phyloP scores from a whole-genome alignment of 176 grass and related monocot genomes.

The Oryza nivara region DNA sequence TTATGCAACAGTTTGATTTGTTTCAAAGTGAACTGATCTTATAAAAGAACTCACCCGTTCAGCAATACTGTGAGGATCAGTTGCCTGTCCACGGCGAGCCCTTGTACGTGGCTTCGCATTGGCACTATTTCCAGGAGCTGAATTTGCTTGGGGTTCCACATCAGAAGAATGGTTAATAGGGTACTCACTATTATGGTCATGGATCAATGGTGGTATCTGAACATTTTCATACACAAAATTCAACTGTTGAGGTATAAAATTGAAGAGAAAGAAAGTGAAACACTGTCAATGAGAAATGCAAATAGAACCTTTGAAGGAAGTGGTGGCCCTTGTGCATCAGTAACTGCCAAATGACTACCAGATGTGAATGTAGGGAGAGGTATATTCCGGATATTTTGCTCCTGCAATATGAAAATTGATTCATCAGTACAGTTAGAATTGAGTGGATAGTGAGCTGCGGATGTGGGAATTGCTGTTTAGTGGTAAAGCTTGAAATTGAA shows the following conservation, averaged over 20 bases:
- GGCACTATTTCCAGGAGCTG: constrained; percentile 38
- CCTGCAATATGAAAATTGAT: constrained; percentile 47
- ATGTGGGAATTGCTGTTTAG: constrained; percentile 6
- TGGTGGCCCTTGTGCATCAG: constrained; percentile 38
- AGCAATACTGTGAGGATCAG: constrained; percentile 90
- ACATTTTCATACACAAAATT: constrained; percentile 12
- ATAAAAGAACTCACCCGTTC: constrained; percentile 60
- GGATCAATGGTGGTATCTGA: constrained; percentile 34
- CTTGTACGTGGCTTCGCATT: constrained; percentile 60
- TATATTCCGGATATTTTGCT: constrained; percentile 54
- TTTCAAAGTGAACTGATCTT: background rate
- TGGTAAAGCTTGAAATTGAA: constrained; percentile 27
- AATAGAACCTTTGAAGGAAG: constrained; percentile 47
- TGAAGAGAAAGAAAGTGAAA: constrained; percentile 27
- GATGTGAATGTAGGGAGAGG: constrained; percentile 49
- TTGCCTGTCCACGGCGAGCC: constrained; percentile 75
- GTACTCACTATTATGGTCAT: constrained; percentile 47
- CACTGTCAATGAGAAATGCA: background rate
- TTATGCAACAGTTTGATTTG: constrained; percentile 4
- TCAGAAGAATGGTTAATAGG: constrained; percentile 49
- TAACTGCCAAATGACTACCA: constrained; percentile 37
- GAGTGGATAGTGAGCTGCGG: constrained; percentile 7
- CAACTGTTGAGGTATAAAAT: constrained; percentile 25
- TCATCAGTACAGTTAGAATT: constrained; percentile 22
- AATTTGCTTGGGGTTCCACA: constrained; percentile 46